Percentiles rank a stretch among this genome's conserved stretches.
phyloP scores from a whole-genome alignment of 441 rosid species.

The Arabidopsis hybrid region DNA sequence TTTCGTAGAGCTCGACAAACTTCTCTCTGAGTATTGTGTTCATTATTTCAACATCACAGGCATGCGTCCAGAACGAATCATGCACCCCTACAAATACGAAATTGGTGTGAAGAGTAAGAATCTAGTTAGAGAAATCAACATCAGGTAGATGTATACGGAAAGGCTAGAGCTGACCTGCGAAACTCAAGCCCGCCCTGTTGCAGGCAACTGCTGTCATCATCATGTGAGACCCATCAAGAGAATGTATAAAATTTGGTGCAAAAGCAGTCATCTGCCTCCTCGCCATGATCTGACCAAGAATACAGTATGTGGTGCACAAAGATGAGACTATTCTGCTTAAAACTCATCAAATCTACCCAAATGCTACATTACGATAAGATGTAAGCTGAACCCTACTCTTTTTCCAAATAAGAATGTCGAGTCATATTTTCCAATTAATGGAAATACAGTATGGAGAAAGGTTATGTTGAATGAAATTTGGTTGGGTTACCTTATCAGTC shows the following conservation, averaged over 20 bases:
- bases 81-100: constrained; percentile 80
- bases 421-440: constrained; percentile 17
- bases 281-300: constrained; percentile 65
- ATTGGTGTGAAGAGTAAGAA: constrained; percentile 32
- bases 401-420: constrained; percentile 7
- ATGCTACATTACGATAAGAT: constrained; percentile 10
- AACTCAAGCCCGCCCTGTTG: constrained; percentile 80
- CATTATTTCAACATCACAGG: constrained; percentile 87
- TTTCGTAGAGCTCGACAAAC: constrained; percentile 89
- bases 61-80: constrained; percentile 99
- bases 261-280: constrained; percentile 93
- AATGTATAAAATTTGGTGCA: constrained; percentile 97
- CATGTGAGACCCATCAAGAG: constrained; percentile 99
- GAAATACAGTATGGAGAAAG: not conserved
- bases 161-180: constrained; percentile 72
- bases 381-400: constrained; percentile 11
- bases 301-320: constrained; percentile 24
- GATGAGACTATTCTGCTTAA: constrained; percentile 22
- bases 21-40: constrained; percentile 88
- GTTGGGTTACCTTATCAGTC: constrained; percentile 76
- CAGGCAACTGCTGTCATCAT: constrained; percentile 99
- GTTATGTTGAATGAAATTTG: constrained; percentile 24
- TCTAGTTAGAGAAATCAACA: not conserved
- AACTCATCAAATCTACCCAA: constrained; percentile 7
- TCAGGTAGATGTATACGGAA: constrained; percentile 15